phyloP scores from a whole-genome alignment of 2,329 filamentous ascomycete genomes.

The Ceratocystis albifundus region DNA sequence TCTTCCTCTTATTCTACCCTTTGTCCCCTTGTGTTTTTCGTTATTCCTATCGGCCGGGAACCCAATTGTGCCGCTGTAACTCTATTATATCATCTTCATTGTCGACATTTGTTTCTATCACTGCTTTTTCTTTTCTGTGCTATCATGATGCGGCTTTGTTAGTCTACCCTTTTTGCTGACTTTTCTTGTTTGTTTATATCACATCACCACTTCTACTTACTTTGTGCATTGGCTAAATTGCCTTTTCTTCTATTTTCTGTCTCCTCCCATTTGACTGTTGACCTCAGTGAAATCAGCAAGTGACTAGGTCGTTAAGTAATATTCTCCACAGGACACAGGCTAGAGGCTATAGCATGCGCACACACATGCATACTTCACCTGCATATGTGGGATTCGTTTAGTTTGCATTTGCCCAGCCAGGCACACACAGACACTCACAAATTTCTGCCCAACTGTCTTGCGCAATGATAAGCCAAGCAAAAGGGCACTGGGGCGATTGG shows the following conservation, averaged over 20 bases:
- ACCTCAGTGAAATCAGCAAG: neutral
- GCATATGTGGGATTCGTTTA: neutral
- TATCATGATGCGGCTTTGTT: neutral
- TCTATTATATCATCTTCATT: slow-evolving; percentile 16
- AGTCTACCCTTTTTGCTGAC: neutral
- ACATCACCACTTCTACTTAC: slow-evolving; percentile 9
- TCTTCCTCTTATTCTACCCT: slow-evolving; percentile 19
- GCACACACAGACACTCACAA: neutral
- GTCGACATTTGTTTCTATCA: slow-evolving; percentile 1
- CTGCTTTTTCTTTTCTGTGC: neutral
- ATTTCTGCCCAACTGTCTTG: slow-evolving; percentile 7
- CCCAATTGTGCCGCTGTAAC: slow-evolving; percentile 21
- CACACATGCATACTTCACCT: neutral
- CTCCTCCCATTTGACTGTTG: too few relatives aligned
- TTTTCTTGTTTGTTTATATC: slow-evolving; percentile 2
- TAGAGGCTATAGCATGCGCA: neutral
- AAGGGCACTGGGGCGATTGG: neutral
- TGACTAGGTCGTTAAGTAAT: neutral
- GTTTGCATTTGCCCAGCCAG: neutral
- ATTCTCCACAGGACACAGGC: neutral
- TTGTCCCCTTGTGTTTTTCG: slow-evolving; percentile 1
- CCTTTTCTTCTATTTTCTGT: neutral
- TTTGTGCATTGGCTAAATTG: neutral
- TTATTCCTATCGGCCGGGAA: slow-evolving; percentile 18
- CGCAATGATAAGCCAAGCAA: neutral